These are phyloP conservation scores for Akanthomyces dipterigenus DNA, from an alignment of 2,329 filamentous ascomycete species.

Conservation along the genomic window DNA sequence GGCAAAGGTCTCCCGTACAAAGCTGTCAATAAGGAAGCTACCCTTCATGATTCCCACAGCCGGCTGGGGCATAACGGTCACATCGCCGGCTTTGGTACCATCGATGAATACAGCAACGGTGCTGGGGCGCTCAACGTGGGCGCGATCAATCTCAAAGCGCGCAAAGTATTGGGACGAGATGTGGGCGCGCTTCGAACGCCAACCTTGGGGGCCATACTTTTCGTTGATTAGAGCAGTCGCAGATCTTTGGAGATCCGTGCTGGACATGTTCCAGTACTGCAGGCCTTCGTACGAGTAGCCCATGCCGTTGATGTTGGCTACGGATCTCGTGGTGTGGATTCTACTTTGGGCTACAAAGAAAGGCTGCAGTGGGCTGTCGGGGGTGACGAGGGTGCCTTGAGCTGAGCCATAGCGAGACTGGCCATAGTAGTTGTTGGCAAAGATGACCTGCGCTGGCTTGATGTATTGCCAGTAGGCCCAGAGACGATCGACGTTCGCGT, in stretches of 20 bases:
- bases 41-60: slow-evolving; percentile 12
- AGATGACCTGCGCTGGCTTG: slow-evolving; percentile 21
- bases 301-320: slow-evolving; percentile 15
- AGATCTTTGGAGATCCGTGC: slow-evolving; percentile 9
- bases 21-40: slow-evolving; percentile 38
- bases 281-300: slow-evolving; percentile 19
- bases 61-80: slow-evolving; percentile 15
- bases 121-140: slow-evolving; percentile 16
- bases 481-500: slow-evolving; percentile 50
- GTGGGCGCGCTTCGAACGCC: not conserved
- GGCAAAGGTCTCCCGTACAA: slow-evolving; percentile 51
- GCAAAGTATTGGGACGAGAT: slow-evolving; percentile 12
- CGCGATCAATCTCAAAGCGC: slow-evolving; percentile 14
- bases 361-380: slow-evolving; percentile 33
- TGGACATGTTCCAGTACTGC: slow-evolving; percentile 13
- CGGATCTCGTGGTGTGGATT: slow-evolving; percentile 28
- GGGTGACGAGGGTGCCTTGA: slow-evolving; percentile 25
- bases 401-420: slow-evolving; percentile 27
- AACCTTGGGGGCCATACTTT: slow-evolving; percentile 9
- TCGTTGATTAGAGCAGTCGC: slow-evolving; percentile 15
- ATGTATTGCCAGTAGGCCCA: slow-evolving; percentile 41
- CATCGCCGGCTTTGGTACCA: slow-evolving; percentile 15
- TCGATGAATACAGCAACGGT: slow-evolving; percentile 15
- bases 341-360: slow-evolving; percentile 29
- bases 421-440: slow-evolving; percentile 19